These are phyloP conservation scores for Cornus controversa DNA, from an alignment of 148 eudicot genomes.

Conservation along the genomic window DNA sequence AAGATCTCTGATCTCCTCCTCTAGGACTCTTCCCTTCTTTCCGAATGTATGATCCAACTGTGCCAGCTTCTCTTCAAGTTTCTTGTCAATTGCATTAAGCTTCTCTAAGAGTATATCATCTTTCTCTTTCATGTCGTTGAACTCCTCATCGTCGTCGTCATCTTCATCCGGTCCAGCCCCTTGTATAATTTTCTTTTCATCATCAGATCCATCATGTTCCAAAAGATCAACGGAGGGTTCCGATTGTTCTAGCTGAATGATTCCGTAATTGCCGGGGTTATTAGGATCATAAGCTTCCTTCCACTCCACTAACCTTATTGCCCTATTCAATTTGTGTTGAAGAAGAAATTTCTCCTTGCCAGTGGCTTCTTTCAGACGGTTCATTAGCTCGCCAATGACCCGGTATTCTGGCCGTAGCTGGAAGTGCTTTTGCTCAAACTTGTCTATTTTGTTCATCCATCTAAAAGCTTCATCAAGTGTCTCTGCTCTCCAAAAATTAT, in stretches of 20 bases:
- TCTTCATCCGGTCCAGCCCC: constrained; percentile 36
- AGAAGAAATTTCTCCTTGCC: constrained; percentile 93
- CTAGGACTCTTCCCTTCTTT: constrained; percentile 79
- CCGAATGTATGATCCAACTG: constrained; percentile 90
- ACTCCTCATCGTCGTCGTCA: constrained; percentile 55
- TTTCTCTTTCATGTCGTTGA: constrained; percentile 90
- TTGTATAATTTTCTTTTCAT: constrained; percentile 29
- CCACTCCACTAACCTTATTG: constrained; percentile 64
- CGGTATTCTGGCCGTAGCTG: constrained; percentile 66
- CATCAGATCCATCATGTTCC: constrained; percentile 46
- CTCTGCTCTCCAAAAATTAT: constrained; percentile 37
- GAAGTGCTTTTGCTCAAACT: constrained; percentile 74
- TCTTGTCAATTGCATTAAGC: constrained; percentile 68
- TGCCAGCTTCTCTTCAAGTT: constrained; percentile 77
- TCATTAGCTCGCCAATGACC: constrained; percentile 84
- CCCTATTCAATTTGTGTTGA: constrained; percentile 84
- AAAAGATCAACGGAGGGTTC: constrained; percentile 36
- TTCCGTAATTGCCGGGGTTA: constrained; percentile 74
- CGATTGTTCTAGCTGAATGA: constrained; percentile 49
- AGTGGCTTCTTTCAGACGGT: constrained; percentile 66
- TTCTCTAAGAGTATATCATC: constrained; percentile 73
- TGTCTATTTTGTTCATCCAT: constrained; percentile 70
- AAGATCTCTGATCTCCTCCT: constrained; percentile 88
- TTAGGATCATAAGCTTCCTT: constrained; percentile 82
- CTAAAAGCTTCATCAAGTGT: constrained; percentile 64